Base-by-base conservation (phyloP, 2,329 filamentous ascomycete genomes). In the Diplodia mutila region DNA sequence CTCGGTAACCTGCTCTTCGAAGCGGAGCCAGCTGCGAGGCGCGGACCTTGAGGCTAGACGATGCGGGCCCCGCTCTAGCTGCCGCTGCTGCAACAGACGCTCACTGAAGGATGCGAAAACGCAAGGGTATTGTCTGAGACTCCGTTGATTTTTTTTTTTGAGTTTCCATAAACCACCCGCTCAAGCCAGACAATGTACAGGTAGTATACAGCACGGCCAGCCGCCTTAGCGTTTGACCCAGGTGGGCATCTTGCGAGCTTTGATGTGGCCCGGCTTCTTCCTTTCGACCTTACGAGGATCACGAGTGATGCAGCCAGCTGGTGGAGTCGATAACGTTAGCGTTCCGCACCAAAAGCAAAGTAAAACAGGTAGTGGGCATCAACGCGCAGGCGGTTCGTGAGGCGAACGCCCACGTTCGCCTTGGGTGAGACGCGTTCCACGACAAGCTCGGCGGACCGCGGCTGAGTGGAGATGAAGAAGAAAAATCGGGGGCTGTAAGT, bases 211-310 rank as follows among this genome's bases (percentile, higher is more conserved):
- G 25, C 57, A 66, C n/a, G 25, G 21, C 27, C 53, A 42, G 46
- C 37, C 23, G 42, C 69, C 69, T 77, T 72, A 90, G 79, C 88
- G 85, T 89, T 97, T 98, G 86, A 98, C 94, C 95, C 96, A 99
- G 75, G 95, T 87, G 69, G 94, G 94, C 89, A 91, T 96, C 89
- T 99, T 99, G 82, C 95, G 91, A 68, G 95, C 94, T 87, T 99
- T 99, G 83, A 97, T 81, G 76, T 93, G 92, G 73, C 95, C 96
- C 67, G 93, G 88, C 87, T 99, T 98, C 90, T 99, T 99, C 80
- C 95, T 94, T 83, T 99, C 95, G 73, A 99, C 96, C 76, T 86
- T 89, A 83, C 94, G 93, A 68, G 90, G 87, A 83, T 99, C 94
- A 76, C 94, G 91, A 64, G 94, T 96, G 71, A 99, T 87, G 80